Evolutionary conservation across 768 basidiomycete genomes (phyloP).

Genomic region (Lyophyllum semitale): DNA sequence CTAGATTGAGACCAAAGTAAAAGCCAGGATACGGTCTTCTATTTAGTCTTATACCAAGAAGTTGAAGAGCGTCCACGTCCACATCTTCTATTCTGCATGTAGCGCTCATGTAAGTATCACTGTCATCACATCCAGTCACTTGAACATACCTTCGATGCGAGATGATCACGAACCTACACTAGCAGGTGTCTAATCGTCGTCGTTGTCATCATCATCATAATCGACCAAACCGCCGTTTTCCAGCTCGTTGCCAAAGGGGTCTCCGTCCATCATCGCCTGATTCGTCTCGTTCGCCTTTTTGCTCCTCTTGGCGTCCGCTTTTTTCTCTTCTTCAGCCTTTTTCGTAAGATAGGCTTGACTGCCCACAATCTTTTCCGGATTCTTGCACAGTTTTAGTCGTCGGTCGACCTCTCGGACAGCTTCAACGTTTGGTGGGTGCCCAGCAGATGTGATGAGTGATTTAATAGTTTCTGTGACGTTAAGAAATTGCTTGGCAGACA

Average conservation of each 20-base stretch:
- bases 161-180: too few relatives aligned
- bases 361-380: slow-evolving; percentile 95
- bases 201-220: slow-evolving; percentile 64
- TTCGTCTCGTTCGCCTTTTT: slow-evolving; percentile 57
- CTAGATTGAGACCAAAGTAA: too few relatives aligned
- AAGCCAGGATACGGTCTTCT: too few relatives aligned
- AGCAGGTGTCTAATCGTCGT: too few relatives aligned
- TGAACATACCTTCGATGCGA: too few relatives aligned
- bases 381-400: slow-evolving; percentile 85
- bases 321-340: too few relatives aligned
- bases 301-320: slow-evolving; percentile 67
- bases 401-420: slow-evolving; percentile 88
- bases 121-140: too few relatives aligned
- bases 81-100: too few relatives aligned
- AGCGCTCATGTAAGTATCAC: too few relatives aligned
- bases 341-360: slow-evolving; percentile 81
- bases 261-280: slow-evolving; percentile 48
- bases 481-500: slow-evolving; percentile 32
- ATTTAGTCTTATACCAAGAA: too few relatives aligned
- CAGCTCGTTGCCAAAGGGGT: slow-evolving; percentile 73
- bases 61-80: too few relatives aligned
- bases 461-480: slow-evolving; percentile 55
- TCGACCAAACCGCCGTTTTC: slow-evolving; percentile 46
- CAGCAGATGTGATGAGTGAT: slow-evolving; percentile 51
- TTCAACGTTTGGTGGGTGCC: slow-evolving; percentile 75